Base-by-base conservation (phyloP, 2,329 filamentous ascomycete genomes). In the Curvularia spicifera region DNA sequence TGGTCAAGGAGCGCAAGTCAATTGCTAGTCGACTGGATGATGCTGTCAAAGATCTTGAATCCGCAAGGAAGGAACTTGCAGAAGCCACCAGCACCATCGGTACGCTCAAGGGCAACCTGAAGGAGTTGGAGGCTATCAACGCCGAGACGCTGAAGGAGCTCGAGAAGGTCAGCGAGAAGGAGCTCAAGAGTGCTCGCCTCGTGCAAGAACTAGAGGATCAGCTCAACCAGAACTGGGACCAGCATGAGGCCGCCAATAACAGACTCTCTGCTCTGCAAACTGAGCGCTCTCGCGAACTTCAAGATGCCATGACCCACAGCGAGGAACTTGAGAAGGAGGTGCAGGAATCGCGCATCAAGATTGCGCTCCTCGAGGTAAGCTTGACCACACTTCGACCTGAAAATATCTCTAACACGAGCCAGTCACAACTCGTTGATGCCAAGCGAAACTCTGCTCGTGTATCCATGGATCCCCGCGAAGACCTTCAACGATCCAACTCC, bases 181-280 rank as follows among this genome's bases (percentile, higher is more conserved):
- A 96, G 82, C 89, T 92, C 81, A 97, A 96, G 84, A 96, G 95
- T 77, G 90, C 91, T 42, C 88, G 92, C 22, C 83, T 99, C 12
- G 91, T 99, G 8, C 92, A 98, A 75, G 94, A 99, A 78, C 87
- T 99, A 5, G 95, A 99, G 78, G 94, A 98, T 70, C 95, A 99
- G 77, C 87, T 99, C 53, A 93, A 94, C 73, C 91, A 85, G 74
- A 97, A 95, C 79, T 99, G 93, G 78, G 95, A 99, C 72, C 91
- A 97, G 75, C 93, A 94, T 59, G 91, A 97, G 72, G 82, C 87
- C 59, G 88, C 89, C 12, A 93, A 87, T 76, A 96, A 97, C 79
- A 88, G 94, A 53, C 81, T 98, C 52, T 97, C 93, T 51, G 89
- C 90, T 59, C 76, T 83, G 53, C 80, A 83, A 59, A 77, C 74